These are phyloP conservation scores for Prunus yedoensis DNA, from an alignment of 331 rosid species.

Conservation along the genomic window DNA sequence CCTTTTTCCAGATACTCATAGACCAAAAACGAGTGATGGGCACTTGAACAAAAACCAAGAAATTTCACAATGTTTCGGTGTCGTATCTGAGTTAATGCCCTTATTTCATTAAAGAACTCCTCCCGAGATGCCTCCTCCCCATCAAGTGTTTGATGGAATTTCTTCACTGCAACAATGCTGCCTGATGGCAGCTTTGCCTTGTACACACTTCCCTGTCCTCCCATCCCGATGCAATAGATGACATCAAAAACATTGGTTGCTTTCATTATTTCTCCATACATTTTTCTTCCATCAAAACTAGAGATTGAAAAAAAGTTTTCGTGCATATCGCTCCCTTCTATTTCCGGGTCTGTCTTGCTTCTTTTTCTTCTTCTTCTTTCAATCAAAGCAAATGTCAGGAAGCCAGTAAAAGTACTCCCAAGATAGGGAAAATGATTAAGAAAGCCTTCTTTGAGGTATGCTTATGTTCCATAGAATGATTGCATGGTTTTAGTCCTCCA, in stretches of 20 bases:
- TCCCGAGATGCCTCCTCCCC: not conserved
- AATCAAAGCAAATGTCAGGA: no score
- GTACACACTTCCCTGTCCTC: constrained; percentile 48
- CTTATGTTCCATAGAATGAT: no score
- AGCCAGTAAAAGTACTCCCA: no score
- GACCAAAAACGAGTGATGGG: constrained; percentile 8
- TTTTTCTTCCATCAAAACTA: no score
- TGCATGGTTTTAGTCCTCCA: no score
- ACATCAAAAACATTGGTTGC: constrained; percentile 26
- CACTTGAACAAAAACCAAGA: constrained; percentile 29
- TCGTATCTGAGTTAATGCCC: not conserved
- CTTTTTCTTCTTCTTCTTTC: no score
- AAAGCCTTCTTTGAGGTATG: no score
- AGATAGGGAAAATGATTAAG: no score
- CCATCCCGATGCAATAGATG: constrained; percentile 26
- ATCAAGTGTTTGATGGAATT: constrained; percentile 22
- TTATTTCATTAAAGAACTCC: constrained; percentile 4
- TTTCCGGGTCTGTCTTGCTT: no score
- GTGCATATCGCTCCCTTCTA: no score
- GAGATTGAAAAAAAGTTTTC: no score
- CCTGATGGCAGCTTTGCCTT: constrained; percentile 20
- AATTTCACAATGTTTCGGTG: constrained; percentile 32
- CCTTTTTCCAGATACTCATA: constrained; percentile 36
- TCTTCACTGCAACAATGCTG: constrained; percentile 13
- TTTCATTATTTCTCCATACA: no score